Base-by-base conservation (phyloP, 2,329 filamentous ascomycete genomes). In the Piedraia hortae region DNA sequence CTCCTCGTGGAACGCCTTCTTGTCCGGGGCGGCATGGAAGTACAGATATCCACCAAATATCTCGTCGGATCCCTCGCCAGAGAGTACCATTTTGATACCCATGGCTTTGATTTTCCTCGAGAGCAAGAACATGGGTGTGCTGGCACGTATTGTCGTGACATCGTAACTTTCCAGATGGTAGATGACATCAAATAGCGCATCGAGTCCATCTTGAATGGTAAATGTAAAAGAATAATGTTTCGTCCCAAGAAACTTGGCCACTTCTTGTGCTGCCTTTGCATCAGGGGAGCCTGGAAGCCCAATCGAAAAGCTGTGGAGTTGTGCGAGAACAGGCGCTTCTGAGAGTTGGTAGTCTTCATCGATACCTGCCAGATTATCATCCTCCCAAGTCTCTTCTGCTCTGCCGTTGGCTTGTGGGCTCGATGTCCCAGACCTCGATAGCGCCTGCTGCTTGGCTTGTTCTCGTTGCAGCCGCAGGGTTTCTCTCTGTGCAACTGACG, bases 31-130 rank as follows among this genome's bases (percentile, higher is more conserved):
- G 29, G 70, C 73, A 49, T 90, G 78, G 65, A 97, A 97, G 59
- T 97, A 97, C 10, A 97, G 65, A 50, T 97, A 97, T 23, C 85
- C 85, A 31, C 85, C 85, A 36, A 93, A 93, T 45, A 91, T 91
- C 53, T 97, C 85, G 47, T 97, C 85, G 40, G 73, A 85, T 21
- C 85, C 85, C 52, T 97, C 85, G 29, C 85, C 85, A 39, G 73
- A 88, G 30, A 97, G 61, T 26, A 97, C 85, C 85, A 97, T 97
- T 64, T 97, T 97, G 43, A 97, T 74, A 31, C 85, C 85, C 68
- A 91, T 82, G 16, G 80, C 85, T 60, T 97, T 97, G 59, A 97
- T 97, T 59, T 97, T 97, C 45, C 88, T 69, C 29, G 77, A 85
- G 21, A 97, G 62, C 31, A 97, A 56, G 54, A 91, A 97, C 85